These are phyloP conservation scores for Pyrenochaeta sp. DNA, from an alignment of 2,329 filamentous ascomycete species.

Conservation along the genomic window DNA sequence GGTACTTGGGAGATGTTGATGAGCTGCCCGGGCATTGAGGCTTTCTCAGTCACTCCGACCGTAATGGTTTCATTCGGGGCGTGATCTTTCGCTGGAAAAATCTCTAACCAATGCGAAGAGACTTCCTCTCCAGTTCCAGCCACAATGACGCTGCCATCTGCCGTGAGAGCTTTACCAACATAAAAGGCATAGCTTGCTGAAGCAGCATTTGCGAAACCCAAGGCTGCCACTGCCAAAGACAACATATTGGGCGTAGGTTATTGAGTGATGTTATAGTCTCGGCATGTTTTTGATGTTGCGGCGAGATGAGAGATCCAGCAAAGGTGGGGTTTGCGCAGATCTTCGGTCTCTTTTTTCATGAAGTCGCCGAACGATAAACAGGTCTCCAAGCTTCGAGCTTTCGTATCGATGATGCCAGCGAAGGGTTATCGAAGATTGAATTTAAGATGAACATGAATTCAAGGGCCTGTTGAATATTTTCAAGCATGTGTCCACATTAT, in stretches of 20 bases:
- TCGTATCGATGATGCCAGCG: too few relatives aligned
- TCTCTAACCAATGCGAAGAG: constrained; percentile 57
- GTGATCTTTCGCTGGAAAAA: constrained; percentile 54
- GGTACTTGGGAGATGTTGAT: constrained; percentile 45
- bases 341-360: too few relatives aligned
- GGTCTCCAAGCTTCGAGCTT: too few relatives aligned
- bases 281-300: constrained; percentile 2
- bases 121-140: constrained; percentile 59
- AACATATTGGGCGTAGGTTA: too few relatives aligned
- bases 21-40: constrained; percentile 45
- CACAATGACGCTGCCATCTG: constrained; percentile 53
- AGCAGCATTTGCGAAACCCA: constrained; percentile 14
- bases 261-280: not conserved
- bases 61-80: constrained; percentile 52
- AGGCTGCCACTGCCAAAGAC: constrained; percentile 7
- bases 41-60: constrained; percentile 53
- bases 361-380: too few relatives aligned
- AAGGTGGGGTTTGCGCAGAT: not conserved
- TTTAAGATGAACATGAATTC: too few relatives aligned
- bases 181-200: constrained; percentile 59
- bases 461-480: too few relatives aligned
- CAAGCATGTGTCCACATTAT: too few relatives aligned
- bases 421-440: too few relatives aligned
- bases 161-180: constrained; percentile 56
- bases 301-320: constrained; percentile 3